Evolutionary conservation across 1,284 basidiomycete species (phyloP).

Genomic region (Irpex rosettiformis): DNA sequence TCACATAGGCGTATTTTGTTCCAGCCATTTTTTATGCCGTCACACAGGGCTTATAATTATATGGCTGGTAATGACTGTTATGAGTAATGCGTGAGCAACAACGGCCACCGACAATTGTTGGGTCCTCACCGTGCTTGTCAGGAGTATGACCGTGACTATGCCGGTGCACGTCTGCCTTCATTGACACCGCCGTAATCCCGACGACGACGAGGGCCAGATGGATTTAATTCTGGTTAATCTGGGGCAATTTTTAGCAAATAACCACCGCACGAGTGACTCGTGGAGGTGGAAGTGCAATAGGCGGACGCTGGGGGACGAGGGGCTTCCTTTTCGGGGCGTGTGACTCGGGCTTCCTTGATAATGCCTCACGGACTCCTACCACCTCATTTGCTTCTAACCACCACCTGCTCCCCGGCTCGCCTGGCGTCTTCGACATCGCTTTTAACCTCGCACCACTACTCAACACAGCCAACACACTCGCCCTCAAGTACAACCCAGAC

Average conservation of each 20-base stretch:
- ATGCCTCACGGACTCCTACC: conserved; percentile 13
- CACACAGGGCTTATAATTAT: too few relatives aligned
- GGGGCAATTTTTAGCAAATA: too few relatives aligned
- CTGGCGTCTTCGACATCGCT: background rate
- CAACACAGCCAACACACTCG: background rate
- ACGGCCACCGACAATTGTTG: background rate
- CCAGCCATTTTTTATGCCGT: conserved; percentile 90
- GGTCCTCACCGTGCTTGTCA: background rate
- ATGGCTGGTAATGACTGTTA: background rate
- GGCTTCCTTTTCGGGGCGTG: conserved; percentile 19
- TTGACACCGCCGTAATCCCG: background rate
- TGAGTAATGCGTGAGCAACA: background rate
- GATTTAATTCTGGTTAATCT: too few relatives aligned
- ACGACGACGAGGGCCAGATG: background rate
- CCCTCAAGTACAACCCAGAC: conserved; percentile 8
- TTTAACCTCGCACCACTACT: too few relatives aligned
- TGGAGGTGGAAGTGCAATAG: conserved; percentile 4
- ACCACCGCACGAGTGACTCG: conserved; percentile 5
- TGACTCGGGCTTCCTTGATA: conserved; percentile 20
- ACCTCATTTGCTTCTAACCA: conserved; percentile 19
- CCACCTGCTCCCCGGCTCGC: background rate
- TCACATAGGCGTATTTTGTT: conserved; percentile 89
- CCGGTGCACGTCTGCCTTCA: background rate
- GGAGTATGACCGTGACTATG: background rate
- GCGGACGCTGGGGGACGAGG: conserved; percentile 13